Conservation (phyloP, 192 early-diverging fungal species). For the Podila verticillata region DNA sequence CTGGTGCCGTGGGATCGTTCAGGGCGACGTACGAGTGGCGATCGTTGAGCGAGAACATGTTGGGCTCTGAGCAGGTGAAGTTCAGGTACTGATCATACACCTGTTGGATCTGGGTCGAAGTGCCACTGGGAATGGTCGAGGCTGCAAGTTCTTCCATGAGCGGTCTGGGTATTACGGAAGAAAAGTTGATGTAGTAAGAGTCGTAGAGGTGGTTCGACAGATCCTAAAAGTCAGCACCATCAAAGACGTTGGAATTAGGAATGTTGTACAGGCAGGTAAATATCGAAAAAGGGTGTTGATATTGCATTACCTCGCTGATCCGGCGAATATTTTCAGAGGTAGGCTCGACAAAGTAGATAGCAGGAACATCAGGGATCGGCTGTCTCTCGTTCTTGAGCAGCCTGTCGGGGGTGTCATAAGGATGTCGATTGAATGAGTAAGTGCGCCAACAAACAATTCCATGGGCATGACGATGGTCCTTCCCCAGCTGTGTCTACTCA, state of each 20-base stretch:
- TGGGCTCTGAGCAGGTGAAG: conserved; percentile 89
- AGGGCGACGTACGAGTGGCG: conserved; percentile 80
- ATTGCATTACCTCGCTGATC: conserved; percentile 75
- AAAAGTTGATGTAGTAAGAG: conserved; percentile 96
- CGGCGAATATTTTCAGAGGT: conserved; percentile 84
- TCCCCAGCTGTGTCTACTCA: conserved; percentile 35
- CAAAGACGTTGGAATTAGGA: background rate
- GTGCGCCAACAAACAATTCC: background rate
- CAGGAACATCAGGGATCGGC: conserved; percentile 94
- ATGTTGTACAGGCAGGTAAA: background rate
- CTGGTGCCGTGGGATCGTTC: conserved; percentile 85
- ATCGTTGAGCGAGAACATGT: conserved; percentile 94
- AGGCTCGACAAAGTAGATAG: conserved; percentile 95
- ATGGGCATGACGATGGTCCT: background rate
- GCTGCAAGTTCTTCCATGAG: conserved; percentile 95
- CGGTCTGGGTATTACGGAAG: conserved; percentile 83
- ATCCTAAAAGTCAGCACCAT: conserved; percentile 73
- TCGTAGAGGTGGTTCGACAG: conserved; percentile 91
- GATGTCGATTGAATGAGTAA: background rate
- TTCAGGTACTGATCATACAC: conserved; percentile 98
- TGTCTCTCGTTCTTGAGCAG: conserved; percentile 83
- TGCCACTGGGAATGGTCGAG: conserved; percentile 77
- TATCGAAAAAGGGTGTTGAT: background rate
- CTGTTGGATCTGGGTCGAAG: conserved; percentile 86
- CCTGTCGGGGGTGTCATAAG: conserved; percentile 56